These are phyloP conservation scores for Danielia oregonensis DNA, from an alignment of 805 yeast genomes.

Conservation along the genomic window DNA sequence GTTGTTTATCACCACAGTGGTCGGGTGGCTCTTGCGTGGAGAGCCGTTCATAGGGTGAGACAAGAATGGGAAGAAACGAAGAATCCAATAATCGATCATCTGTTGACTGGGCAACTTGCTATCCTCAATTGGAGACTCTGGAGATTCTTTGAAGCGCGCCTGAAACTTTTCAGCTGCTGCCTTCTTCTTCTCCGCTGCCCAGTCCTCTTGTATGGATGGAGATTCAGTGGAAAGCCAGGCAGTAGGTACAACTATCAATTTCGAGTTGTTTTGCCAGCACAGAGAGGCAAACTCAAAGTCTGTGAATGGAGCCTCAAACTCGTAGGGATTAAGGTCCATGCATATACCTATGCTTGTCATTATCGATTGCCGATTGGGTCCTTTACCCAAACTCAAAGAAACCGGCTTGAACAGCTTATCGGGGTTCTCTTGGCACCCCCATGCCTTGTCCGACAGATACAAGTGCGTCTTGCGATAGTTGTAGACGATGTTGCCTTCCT, in stretches of 20 bases:
- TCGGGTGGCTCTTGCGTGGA: slow-evolving; percentile 20
- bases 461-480: slow-evolving; percentile 76
- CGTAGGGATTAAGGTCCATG: slow-evolving; percentile 89
- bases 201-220: slow-evolving; percentile 27
- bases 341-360: slow-evolving; percentile 74
- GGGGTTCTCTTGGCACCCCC: slow-evolving; percentile 77
- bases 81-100: slow-evolving; percentile 66
- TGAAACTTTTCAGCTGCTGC: neutral
- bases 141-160: neutral
- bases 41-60: slow-evolving; percentile 28
- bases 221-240: slow-evolving; percentile 74
- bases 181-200: slow-evolving; percentile 1
- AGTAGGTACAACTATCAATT: slow-evolving; percentile 72
- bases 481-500: slow-evolving; percentile 53
- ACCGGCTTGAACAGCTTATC: slow-evolving; percentile 50
- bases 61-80: slow-evolving; percentile 63
- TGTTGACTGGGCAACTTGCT: slow-evolving; percentile 9
- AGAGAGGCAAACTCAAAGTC: slow-evolving; percentile 65
- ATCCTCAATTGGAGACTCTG: neutral
- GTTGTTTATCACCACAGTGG: slow-evolving; percentile 56
- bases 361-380: slow-evolving; percentile 4
- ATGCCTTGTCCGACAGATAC: slow-evolving; percentile 71
- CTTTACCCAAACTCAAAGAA: slow-evolving; percentile 32
- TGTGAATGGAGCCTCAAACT: slow-evolving; percentile 75
- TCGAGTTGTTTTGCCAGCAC: slow-evolving; percentile 45